phyloP scores from a whole-genome alignment of 208 protist species.

The Trypanosoma theileri region DNA sequence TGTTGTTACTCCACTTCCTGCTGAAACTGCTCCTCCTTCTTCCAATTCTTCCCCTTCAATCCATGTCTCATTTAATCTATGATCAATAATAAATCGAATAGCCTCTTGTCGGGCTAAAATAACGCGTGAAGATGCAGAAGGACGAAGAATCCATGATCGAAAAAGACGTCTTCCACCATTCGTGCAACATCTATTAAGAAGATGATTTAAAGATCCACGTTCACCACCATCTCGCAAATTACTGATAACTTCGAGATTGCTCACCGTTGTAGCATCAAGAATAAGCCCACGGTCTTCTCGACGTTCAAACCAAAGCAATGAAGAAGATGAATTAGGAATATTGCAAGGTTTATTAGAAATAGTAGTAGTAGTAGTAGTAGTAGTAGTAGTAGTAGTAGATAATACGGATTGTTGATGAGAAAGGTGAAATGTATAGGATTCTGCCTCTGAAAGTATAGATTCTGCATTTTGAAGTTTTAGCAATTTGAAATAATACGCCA shows the following conservation, averaged over 20 bases:
- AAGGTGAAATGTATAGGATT: conserved; percentile 55
- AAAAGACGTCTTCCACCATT: conserved; percentile 83
- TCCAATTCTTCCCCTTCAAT: conserved; percentile 11
- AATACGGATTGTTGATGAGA: not conserved
- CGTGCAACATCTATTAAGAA: conserved; percentile 68
- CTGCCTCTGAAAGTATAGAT: conserved; percentile 46
- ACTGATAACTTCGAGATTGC: conserved; percentile 77
- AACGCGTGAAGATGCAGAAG: conserved; percentile 51
- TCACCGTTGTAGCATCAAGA: conserved; percentile 67
- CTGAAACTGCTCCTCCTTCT: too few relatives aligned
- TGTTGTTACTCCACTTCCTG: not conserved
- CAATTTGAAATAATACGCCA: conserved; percentile 51
- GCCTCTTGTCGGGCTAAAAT: conserved; percentile 65
- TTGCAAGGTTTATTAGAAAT: not conserved
- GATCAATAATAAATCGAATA: conserved; percentile 55
- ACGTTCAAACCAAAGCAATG: conserved; percentile 47
- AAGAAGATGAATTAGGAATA: conserved; percentile 10
- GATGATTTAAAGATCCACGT: conserved; percentile 64
- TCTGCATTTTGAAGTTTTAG: conserved; percentile 41
- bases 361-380: too few relatives aligned
- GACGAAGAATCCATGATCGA: conserved; percentile 80
- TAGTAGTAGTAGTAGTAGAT: not conserved
- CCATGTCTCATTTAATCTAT: conserved; percentile 28
- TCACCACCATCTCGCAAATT: conserved; percentile 79
- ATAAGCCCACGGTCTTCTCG: conserved; percentile 62